Conservation (phyloP, 495 filamentous ascomycete species). For the Baudoinia panamericana region DNA sequence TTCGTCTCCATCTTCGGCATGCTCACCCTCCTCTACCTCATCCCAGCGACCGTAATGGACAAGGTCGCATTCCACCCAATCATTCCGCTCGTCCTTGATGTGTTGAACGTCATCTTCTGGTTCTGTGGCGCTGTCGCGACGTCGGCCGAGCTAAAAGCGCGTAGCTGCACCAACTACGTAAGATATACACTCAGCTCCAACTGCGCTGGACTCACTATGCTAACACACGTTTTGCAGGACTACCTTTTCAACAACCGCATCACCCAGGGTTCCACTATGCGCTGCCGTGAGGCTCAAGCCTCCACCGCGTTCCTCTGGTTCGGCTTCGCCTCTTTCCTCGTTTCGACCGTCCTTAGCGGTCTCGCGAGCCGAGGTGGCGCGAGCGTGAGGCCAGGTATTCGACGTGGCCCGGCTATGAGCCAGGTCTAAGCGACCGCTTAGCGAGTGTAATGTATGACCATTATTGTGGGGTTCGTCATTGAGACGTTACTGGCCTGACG, state of each 20-base stretch:
- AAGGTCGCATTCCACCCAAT: conserved; percentile 40
- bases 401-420: conserved; percentile 42
- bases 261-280: conserved; percentile 45
- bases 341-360: conserved; percentile 39
- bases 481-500: too few species aligned
- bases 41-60: conserved; percentile 40
- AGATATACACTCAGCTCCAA: conserved; percentile 8
- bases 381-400: conserved; percentile 25
- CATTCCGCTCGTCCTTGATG: conserved; percentile 43
- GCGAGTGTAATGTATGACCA: too few species aligned
- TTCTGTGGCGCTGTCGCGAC: conserved; percentile 52
- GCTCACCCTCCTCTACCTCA: conserved; percentile 48
- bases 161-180: conserved; percentile 52
- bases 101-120: conserved; percentile 51
- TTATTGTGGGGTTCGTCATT: too few species aligned
- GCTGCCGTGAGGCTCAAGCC: conserved; percentile 59
- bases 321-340: conserved; percentile 47
- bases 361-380: conserved; percentile 30
- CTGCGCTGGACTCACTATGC: too few species aligned
- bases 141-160: conserved; percentile 43
- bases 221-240: conserved; percentile 28
- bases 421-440: conserved; percentile 60
- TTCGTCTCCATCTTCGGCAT: conserved; percentile 53
- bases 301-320: conserved; percentile 60
- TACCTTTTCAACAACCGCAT: conserved; percentile 47